phyloP scores from a whole-genome alignment of 2,329 filamentous ascomycete genomes.

The Hymenoscyphus fraxineus region DNA sequence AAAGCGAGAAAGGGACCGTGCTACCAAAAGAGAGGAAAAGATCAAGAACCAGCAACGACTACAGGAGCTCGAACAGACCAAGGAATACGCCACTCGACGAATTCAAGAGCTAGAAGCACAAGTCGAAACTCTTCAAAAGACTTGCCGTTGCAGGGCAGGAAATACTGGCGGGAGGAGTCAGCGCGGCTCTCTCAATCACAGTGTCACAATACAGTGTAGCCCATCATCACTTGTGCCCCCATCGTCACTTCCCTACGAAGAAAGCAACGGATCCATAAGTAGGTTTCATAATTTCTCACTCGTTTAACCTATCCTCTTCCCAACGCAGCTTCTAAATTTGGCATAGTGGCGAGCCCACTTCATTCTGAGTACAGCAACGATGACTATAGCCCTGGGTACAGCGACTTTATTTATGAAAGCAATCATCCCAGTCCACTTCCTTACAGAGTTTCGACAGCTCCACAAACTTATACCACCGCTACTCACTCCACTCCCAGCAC shows the following conservation, averaged over 20 bases:
- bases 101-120: conserved; percentile 16
- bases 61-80: conserved; percentile 14
- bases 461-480: neutral
- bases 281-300: neutral
- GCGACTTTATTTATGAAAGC: conserved; percentile 3
- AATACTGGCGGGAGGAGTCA: neutral
- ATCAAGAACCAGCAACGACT: conserved; percentile 11
- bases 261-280: neutral
- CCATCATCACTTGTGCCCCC: neutral
- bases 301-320: neutral
- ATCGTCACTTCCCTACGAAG: neutral
- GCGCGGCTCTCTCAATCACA: neutral
- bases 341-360: neutral
- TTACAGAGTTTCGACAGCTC: conserved; percentile 4
- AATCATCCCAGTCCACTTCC: neutral
- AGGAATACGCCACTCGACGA: conserved; percentile 6
- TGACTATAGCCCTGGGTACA: neutral
- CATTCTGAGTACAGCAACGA: conserved; percentile 3
- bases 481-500: neutral
- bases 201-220: neutral
- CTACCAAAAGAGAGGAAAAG: conserved; percentile 15
- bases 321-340: neutral
- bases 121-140: conserved; percentile 8
- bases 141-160: conserved; percentile 7
- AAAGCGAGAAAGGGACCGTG: conserved; percentile 15